Evolutionary conservation across 2,329 filamentous ascomycete species (phyloP).

Genomic region (Colletotrichum sp.): DNA sequence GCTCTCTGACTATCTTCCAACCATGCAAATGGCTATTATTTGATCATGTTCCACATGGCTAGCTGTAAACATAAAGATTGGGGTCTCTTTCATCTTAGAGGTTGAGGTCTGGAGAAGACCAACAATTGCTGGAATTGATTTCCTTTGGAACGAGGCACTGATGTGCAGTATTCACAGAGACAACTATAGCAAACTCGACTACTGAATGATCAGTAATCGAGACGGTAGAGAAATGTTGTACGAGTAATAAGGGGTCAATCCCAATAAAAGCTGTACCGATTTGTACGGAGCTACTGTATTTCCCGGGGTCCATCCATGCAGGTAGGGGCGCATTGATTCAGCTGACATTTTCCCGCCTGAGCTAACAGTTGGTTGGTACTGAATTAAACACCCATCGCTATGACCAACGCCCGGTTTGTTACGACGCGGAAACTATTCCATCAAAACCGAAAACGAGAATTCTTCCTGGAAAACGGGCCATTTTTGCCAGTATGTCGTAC

Average conservation of each 20-base stretch:
- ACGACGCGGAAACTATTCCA: neutral
- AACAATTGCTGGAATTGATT: neutral
- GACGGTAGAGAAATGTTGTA: neutral
- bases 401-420: neutral
- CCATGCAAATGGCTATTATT: no score
- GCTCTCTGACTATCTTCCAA: no score
- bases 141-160: neutral
- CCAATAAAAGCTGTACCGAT: neutral
- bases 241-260: neutral
- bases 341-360: neutral
- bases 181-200: neutral
- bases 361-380: neutral
- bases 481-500: neutral
- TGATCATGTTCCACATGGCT: no score
- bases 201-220: neutral
- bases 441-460: neutral
- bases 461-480: neutral
- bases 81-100: neutral
- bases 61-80: rapidly evolving
- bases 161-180: neutral
- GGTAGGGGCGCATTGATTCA: neutral
- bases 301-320: neutral
- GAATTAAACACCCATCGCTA: neutral
- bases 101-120: neutral
- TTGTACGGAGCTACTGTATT: neutral